Percentiles rank a stretch among this genome's conserved stretches.
These are phyloP conservation scores for Coprinellus micaceus DNA, from an alignment of 768 basidiomycete species.

Conservation along the genomic window DNA sequence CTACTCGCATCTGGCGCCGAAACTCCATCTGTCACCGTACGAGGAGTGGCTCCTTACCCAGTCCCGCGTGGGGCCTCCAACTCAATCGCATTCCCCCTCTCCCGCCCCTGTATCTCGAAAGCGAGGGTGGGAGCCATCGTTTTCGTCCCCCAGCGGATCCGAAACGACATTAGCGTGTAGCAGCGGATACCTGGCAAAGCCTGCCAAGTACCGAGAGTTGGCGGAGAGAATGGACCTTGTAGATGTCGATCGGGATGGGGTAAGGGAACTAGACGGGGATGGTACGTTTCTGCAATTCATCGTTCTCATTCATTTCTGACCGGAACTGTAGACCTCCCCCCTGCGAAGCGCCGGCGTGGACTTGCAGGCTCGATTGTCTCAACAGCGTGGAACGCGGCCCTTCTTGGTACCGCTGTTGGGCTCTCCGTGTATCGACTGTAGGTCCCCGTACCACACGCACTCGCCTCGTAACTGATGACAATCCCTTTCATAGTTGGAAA, in stretches of 20 bases:
- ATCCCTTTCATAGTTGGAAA: conserved; percentile 38
- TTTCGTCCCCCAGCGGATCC: conserved; percentile 52
- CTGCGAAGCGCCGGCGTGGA: conserved; percentile 75
- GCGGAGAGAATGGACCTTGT: conserved; percentile 33
- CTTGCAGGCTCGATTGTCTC: conserved; percentile 81
- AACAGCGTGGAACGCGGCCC: conserved; percentile 78
- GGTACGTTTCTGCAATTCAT: conserved; percentile 19
- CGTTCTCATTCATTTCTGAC: conserved; percentile 28
- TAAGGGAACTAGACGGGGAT: conserved; percentile 22
- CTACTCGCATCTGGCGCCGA: conserved; percentile 5
- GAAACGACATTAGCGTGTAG: conserved; percentile 50
- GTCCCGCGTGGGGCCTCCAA: conserved; percentile 9
- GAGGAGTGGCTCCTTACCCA: conserved; percentile 1
- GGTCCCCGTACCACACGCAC: too few species aligned
- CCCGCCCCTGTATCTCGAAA: conserved; percentile 48
- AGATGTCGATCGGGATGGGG: conserved; percentile 21
- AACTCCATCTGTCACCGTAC: conserved; percentile 1
- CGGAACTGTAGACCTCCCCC: conserved; percentile 66
- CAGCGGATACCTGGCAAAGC: conserved; percentile 66
- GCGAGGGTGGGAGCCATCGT: conserved; percentile 70
- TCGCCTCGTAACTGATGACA: too few species aligned
- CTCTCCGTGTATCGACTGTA: conserved; percentile 84
- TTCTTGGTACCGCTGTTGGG: conserved; percentile 84
- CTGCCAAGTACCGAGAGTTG: conserved; percentile 56
- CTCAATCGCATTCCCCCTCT: conserved; percentile 28